Evolutionary conservation across 2,329 filamentous ascomycete species (phyloP), one percentile per base, ranked within the genome.

Genomic region (Ascochyta fabae): DNA sequence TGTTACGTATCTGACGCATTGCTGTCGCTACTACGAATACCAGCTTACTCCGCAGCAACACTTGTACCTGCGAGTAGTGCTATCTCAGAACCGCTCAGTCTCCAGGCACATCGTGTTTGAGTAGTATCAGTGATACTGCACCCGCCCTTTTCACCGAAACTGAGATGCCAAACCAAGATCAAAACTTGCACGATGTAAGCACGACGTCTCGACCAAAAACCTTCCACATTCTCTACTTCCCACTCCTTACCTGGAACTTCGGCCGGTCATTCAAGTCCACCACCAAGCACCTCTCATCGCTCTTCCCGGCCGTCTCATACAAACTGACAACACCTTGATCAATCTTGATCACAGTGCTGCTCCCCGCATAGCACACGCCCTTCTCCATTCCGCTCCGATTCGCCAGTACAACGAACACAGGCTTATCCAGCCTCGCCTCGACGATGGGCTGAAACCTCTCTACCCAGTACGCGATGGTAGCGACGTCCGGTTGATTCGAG

Each of bases 381-480:
- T 80, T 84, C 63, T 94, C 91, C 1, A 77, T 79, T 0, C 90
- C 91, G 27, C 82, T 84, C 3, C 90, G 81, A 69, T 95, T 94
- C 40, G 85, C 86, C 60, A 92, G 83, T 0, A 93, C 80, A 0
- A 93, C 79, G 34, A 90, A 84, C 16, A 89, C 81, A 53, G 91
- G 88, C 33, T 61, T 59, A 1, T 66, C 66, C 9, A 48, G 58
- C 39, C 59, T 64, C 7, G 59, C 65, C 33, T 77, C 75, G 1
- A 80, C 68, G 36, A 82, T 64, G 0, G 90, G 90, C 51, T 89
- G 86, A 4, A 94, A 79, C 0, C 91, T 82, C 16, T 85, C 83
- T 0, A 91, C 78, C 91, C 90, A 94, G 65, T 94, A 94, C 0
- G 84, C 83, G 8, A 94, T 70, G 0, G 89, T 92, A 23, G 90